Conservation (phyloP, 495 filamentous ascomycete species). For the Lineolata rhizophorae region DNA sequence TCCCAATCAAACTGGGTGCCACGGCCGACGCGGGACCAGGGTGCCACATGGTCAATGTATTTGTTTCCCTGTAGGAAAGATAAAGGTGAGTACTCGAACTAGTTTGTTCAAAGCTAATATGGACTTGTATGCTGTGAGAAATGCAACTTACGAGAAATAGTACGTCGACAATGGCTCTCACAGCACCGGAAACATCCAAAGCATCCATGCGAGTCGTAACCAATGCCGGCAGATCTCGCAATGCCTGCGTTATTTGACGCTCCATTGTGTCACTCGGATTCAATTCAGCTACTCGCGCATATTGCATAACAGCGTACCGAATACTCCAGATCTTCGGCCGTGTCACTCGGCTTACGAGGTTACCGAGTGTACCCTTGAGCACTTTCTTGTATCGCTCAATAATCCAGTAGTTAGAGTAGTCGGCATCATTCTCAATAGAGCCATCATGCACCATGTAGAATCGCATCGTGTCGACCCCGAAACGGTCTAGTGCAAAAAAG, state of each 20-base stretch:
- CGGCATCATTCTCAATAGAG: slow-evolving; percentile 47
- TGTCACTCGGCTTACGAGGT: slow-evolving; percentile 47
- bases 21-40: slow-evolving; percentile 23
- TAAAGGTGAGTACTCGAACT: too few relatives aligned
- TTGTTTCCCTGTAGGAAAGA: slow-evolving; percentile 36
- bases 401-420: slow-evolving; percentile 64
- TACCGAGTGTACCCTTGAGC: slow-evolving; percentile 55
- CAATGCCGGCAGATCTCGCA: too few relatives aligned
- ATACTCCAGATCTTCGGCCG: slow-evolving; percentile 46
- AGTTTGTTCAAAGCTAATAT: too few relatives aligned
- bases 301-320: slow-evolving; percentile 26
- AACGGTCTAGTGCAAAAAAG: slow-evolving; percentile 75
- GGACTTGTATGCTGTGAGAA: too few relatives aligned
- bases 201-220: too few relatives aligned
- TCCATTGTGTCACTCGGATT: too few relatives aligned
- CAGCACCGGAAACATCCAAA: too few relatives aligned
- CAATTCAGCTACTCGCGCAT: too few relatives aligned
- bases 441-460: slow-evolving; percentile 70
- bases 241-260: too few relatives aligned
- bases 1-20: slow-evolving; percentile 1
- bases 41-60: slow-evolving; percentile 36
- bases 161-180: too few relatives aligned
- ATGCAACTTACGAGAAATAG: too few relatives aligned
- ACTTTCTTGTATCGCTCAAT: slow-evolving; percentile 55
- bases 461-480: slow-evolving; percentile 68